phyloP scores from a whole-genome alignment of 768 basidiomycete species.

The Leccinum broughii region DNA sequence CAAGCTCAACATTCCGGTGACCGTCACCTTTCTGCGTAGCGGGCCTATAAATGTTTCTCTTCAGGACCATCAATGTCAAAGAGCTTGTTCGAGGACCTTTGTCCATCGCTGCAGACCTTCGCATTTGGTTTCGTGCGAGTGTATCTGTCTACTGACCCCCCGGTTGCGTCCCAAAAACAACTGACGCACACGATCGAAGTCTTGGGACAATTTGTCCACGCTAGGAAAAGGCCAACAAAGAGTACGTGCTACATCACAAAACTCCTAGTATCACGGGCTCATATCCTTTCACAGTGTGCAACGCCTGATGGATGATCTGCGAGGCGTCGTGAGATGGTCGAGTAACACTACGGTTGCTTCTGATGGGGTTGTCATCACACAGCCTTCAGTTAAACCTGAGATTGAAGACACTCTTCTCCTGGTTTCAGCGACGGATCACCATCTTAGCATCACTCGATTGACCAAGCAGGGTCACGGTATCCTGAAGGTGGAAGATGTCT shows the following conservation, averaged over 20 bases:
- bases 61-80: slow-evolving; percentile 92
- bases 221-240: slow-evolving; percentile 77
- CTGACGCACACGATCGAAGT: slow-evolving; percentile 81
- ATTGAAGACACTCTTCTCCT: slow-evolving; percentile 73
- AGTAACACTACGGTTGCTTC: slow-evolving; percentile 34
- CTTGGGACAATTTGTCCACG: slow-evolving; percentile 67
- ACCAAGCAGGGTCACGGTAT: slow-evolving; percentile 93
- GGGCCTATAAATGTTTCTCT: slow-evolving; percentile 74
- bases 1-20: too few relatives aligned
- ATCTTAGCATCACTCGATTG: slow-evolving; percentile 94
- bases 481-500: slow-evolving; percentile 91
- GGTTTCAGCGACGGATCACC: slow-evolving; percentile 94
- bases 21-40: not conserved
- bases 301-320: slow-evolving; percentile 79
- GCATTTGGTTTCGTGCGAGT: slow-evolving; percentile 83
- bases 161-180: slow-evolving; percentile 76
- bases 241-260: slow-evolving; percentile 50
- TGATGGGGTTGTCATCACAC: slow-evolving; percentile 40
- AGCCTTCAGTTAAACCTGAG: slow-evolving; percentile 63
- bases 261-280: not conserved
- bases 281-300: slow-evolving; percentile 49
- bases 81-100: slow-evolving; percentile 74
- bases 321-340: slow-evolving; percentile 56
- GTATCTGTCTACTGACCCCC: slow-evolving; percentile 78
- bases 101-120: slow-evolving; percentile 76